Conservation (phyloP, 495 filamentous ascomycete genomes). For the Talaromyces proteolyticus region DNA sequence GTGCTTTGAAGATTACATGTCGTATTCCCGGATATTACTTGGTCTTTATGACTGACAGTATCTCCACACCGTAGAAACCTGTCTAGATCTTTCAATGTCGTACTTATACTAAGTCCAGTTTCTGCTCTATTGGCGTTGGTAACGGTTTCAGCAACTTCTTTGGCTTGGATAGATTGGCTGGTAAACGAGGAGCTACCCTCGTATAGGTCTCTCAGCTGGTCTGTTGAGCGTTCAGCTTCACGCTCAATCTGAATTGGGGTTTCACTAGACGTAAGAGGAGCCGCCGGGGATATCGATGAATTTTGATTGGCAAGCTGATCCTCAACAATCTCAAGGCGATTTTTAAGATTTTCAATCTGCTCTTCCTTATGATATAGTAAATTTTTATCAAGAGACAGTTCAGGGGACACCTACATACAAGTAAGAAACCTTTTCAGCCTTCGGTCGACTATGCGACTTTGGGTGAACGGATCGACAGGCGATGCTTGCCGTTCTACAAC, state of each 20-base stretch:
- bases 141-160: constrained; percentile 6
- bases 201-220: not conserved
- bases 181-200: constrained; percentile 12
- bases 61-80: constrained; percentile 1
- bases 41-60: not conserved
- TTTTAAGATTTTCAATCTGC: not conserved
- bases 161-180: constrained; percentile 8
- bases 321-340: not conserved
- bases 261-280: not conserved
- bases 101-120: constrained; percentile 1
- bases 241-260: not conserved
- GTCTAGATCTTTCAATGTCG: constrained; percentile 4
- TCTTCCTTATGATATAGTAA: not conserved
- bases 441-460: not conserved
- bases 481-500: not conserved
- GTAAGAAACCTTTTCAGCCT: not conserved
- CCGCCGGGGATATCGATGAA: not conserved
- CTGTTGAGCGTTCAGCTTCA: not conserved
- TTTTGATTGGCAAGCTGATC: not conserved
- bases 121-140: not conserved
- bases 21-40: not conserved
- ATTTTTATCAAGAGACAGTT: not conserved
- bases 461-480: not conserved
- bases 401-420: not conserved
- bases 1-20: not conserved